Conservation (phyloP, 441 rosid genomes). For the Theobroma grandiflorum region DNA sequence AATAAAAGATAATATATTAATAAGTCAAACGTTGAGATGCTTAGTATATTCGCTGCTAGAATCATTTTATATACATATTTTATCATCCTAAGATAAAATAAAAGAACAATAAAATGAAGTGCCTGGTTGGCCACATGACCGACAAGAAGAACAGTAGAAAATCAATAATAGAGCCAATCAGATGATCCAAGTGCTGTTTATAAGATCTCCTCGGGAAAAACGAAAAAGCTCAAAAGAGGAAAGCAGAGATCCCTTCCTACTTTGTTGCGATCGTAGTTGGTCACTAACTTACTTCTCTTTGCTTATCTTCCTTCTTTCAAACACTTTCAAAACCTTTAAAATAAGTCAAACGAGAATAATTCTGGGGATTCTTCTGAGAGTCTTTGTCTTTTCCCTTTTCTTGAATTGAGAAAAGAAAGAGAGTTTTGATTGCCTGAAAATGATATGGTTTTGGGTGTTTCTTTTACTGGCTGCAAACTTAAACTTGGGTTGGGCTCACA, state of each 20-base stretch:
- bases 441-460: slow-evolving; percentile 15
- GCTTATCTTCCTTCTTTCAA: neutral
- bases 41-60: no score
- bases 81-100: no score
- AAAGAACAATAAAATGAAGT: no score
- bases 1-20: no score
- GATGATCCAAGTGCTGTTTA: neutral
- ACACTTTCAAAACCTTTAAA: neutral
- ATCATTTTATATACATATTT: no score
- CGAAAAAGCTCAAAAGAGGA: no score
- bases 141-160: neutral
- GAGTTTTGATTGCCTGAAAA: neutral
- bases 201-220: neutral
- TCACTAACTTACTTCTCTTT: neutral
- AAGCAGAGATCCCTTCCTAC: neutral
- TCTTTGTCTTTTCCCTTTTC: neutral
- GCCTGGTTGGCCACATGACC: no score
- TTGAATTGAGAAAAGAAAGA: neutral
- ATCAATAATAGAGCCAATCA: neutral
- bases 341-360: neutral
- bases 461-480: neutral
- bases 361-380: neutral
- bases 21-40: no score
- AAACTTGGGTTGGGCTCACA: slow-evolving; percentile 33
- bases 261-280: neutral